Evolutionary conservation across 1,284 basidiomycete species (phyloP).

Genomic region (Ceratobasidium sp.): DNA sequence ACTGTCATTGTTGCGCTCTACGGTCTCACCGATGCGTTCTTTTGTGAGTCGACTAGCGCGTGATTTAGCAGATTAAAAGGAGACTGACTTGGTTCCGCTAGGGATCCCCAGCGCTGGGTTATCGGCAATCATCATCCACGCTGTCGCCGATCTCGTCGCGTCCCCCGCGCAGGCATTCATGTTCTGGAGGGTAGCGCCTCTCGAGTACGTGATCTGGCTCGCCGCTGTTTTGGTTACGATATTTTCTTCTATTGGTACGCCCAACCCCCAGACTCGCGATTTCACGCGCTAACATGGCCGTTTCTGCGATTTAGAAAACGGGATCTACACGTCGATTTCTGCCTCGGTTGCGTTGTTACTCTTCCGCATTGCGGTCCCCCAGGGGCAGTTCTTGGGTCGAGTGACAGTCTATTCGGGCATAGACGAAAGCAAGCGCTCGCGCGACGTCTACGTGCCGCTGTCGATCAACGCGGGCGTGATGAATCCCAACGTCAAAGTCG

Average conservation of each 20-base stretch:
- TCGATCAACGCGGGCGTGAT: slow-evolving; percentile 66
- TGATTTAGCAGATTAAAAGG: slow-evolving; percentile 47
- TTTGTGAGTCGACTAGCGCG: slow-evolving; percentile 37
- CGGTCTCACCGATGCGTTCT: slow-evolving; percentile 74
- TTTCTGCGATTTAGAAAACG: slow-evolving; percentile 79
- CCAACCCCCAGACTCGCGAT: background rate
- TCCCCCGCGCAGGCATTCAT: slow-evolving; percentile 87
- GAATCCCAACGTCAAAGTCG: slow-evolving; percentile 78
- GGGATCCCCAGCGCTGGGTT: slow-evolving; percentile 66
- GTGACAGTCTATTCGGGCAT: slow-evolving; percentile 65
- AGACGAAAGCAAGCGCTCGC: slow-evolving; percentile 57
- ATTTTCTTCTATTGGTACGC: slow-evolving; percentile 63
- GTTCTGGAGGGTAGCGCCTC: slow-evolving; percentile 93
- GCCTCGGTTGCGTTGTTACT: slow-evolving; percentile 87
- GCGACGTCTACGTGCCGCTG: slow-evolving; percentile 86
- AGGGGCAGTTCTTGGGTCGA: slow-evolving; percentile 91
- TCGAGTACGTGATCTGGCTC: slow-evolving; percentile 92
- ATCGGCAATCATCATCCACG: slow-evolving; percentile 95
- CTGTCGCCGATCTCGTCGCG: slow-evolving; percentile 91
- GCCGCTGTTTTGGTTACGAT: slow-evolving; percentile 90
- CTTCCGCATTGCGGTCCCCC: slow-evolving; percentile 89
- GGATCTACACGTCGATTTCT: slow-evolving; percentile 91
- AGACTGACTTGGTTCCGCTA: slow-evolving; percentile 10
- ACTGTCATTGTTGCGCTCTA: slow-evolving; percentile 95
- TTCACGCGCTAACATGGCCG: slow-evolving; percentile 18